phyloP scores from a whole-genome alignment of 139 green algal genomes.

The Choricystis sp. region DNA sequence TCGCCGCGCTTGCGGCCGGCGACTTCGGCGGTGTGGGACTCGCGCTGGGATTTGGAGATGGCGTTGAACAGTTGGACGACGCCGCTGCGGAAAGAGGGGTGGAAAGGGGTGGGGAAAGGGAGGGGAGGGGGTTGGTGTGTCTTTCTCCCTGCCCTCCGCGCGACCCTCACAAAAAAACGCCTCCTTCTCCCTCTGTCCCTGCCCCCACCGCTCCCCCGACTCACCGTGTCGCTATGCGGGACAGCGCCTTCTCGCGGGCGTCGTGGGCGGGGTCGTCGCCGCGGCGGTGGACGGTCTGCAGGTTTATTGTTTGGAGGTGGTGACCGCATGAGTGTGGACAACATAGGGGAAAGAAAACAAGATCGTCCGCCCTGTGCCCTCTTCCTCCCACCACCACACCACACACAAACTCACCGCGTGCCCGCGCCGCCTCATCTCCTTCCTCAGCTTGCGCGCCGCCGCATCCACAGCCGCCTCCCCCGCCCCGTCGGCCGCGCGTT shows the following conservation, averaged over 20 bases:
- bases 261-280: slow-evolving; percentile 52
- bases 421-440: slow-evolving; percentile 40
- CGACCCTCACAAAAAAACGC: no score
- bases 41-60: slow-evolving; percentile 58
- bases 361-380: background rate
- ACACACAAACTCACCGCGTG: slow-evolving; percentile 21
- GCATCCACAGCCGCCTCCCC: slow-evolving; percentile 20
- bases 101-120: no score
- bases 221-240: slow-evolving; percentile 47
- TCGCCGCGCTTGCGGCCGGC: background rate
- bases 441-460: slow-evolving; percentile 26
- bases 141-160: no score
- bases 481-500: slow-evolving; percentile 35
- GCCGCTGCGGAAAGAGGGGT: no score
- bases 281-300: slow-evolving; percentile 21
- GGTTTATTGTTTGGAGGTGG: slow-evolving; percentile 7
- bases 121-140: no score
- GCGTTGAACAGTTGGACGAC: slow-evolving; percentile 84
- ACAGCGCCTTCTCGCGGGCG: slow-evolving; percentile 43
- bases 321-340: background rate
- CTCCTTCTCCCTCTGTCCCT: no score
- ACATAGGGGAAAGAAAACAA: background rate
- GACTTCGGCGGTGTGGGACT: no score
- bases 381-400: background rate
- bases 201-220: no score